These are phyloP conservation scores for Leccinum pachyderme DNA, from an alignment of 1,284 basidiomycete genomes.

Conservation along the genomic window DNA sequence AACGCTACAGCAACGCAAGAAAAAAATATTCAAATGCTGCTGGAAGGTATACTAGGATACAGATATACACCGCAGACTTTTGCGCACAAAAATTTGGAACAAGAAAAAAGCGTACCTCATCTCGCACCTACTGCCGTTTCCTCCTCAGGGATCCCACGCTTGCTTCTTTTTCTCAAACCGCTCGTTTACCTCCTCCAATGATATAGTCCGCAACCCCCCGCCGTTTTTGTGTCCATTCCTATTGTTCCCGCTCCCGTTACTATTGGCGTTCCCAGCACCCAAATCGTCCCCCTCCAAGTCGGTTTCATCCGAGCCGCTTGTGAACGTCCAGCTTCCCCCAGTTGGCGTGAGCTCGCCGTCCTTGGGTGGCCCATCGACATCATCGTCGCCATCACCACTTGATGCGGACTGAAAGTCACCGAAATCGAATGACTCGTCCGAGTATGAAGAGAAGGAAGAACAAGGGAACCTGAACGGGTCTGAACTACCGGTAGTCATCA, in stretches of 20 bases:
- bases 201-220: constrained; percentile 28
- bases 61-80: constrained; percentile 3
- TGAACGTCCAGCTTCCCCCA: constrained; percentile 65
- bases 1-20: constrained; percentile 7
- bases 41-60: constrained; percentile 20
- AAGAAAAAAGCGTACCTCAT: not conserved
- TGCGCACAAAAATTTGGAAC: not conserved
- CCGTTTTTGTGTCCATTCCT: constrained; percentile 13
- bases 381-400: constrained; percentile 8
- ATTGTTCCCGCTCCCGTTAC: not conserved
- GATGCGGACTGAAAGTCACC: constrained; percentile 67
- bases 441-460: constrained; percentile 55
- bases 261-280: constrained; percentile 7
- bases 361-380: constrained; percentile 5
- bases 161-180: constrained; percentile 19
- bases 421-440: constrained; percentile 70
- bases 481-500: constrained; percentile 10
- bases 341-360: constrained; percentile 63
- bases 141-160: constrained; percentile 21
- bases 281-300: constrained; percentile 36
- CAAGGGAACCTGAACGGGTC: constrained; percentile 60
- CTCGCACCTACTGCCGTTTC: not conserved
- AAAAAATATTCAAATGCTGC: constrained; percentile 5
- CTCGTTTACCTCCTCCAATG: constrained; percentile 26
- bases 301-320: constrained; percentile 39